These are phyloP conservation scores for Arachis monticola DNA, from an alignment of 331 rosid genomes.

Conservation along the genomic window DNA sequence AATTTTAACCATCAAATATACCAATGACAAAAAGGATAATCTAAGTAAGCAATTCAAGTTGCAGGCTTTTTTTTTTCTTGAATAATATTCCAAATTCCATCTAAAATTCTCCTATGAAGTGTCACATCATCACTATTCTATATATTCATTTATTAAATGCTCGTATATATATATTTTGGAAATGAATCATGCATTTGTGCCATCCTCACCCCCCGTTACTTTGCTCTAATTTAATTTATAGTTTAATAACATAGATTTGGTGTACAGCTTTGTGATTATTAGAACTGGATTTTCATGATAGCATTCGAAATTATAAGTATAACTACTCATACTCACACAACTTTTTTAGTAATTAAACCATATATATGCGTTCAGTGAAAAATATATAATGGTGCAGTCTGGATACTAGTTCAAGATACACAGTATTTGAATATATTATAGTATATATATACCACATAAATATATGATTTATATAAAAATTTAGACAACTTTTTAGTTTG, in stretches of 20 bases:
- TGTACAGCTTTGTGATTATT: too few species aligned
- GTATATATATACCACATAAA: too few species aligned
- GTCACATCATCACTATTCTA: slow-evolving; percentile 36
- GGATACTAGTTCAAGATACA: too few species aligned
- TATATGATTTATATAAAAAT: too few species aligned
- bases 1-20: too few species aligned
- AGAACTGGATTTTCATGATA: slow-evolving; percentile 26
- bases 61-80: neutral
- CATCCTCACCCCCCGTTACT: slow-evolving; percentile 19
- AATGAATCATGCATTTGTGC: slow-evolving; percentile 20
- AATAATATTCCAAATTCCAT: slow-evolving; percentile 36
- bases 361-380: neutral
- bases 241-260: slow-evolving; percentile 17
- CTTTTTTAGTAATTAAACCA: slow-evolving; percentile 13
- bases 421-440: too few species aligned
- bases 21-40: too few species aligned
- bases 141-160: slow-evolving; percentile 15
- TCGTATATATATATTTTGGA: neutral
- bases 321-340: neutral
- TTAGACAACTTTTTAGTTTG: too few species aligned
- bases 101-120: slow-evolving; percentile 44
- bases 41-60: neutral
- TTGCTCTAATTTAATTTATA: neutral
- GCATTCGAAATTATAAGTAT: neutral
- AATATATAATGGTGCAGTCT: neutral